These are phyloP conservation scores for Globisporangium middletonii DNA, from an alignment of 352 stramenopile species.

Conservation along the genomic window DNA sequence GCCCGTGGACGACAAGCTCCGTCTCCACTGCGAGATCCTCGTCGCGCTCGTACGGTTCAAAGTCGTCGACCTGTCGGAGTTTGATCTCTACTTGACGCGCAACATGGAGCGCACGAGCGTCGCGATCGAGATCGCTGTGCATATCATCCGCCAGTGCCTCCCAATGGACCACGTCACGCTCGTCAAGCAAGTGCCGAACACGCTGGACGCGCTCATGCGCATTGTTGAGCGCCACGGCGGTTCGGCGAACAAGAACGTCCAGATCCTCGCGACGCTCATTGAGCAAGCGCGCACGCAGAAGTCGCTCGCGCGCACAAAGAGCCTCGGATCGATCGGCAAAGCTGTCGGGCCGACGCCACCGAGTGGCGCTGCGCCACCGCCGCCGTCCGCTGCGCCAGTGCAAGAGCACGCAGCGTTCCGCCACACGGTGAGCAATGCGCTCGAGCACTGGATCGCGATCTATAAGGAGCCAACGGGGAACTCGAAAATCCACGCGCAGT, in stretches of 20 bases:
- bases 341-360: constrained; percentile 26
- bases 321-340: constrained; percentile 42
- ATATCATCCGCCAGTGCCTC: constrained; percentile 91
- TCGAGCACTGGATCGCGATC: constrained; percentile 98
- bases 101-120: constrained; percentile 94
- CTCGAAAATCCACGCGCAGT: constrained; percentile 96
- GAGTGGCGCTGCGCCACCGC: background rate
- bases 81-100: constrained; percentile 93
- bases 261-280: constrained; percentile 72
- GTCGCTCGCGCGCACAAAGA: constrained; percentile 30
- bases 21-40: constrained; percentile 95
- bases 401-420: constrained; percentile 80
- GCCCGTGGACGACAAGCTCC: constrained; percentile 92
- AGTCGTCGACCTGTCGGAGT: constrained; percentile 89
- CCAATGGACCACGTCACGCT: constrained; percentile 91
- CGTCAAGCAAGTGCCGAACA: constrained; percentile 90
- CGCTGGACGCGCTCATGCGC: constrained; percentile 86
- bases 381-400: constrained; percentile 19
- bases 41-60: constrained; percentile 93
- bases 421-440: constrained; percentile 87
- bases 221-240: constrained; percentile 81
- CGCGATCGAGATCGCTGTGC: constrained; percentile 95
- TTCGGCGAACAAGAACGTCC: constrained; percentile 81
- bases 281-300: constrained; percentile 73
- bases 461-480: constrained; percentile 90